Base-by-base conservation (phyloP, 257 asterid genomes). In the Jasminum sambac region DNA sequence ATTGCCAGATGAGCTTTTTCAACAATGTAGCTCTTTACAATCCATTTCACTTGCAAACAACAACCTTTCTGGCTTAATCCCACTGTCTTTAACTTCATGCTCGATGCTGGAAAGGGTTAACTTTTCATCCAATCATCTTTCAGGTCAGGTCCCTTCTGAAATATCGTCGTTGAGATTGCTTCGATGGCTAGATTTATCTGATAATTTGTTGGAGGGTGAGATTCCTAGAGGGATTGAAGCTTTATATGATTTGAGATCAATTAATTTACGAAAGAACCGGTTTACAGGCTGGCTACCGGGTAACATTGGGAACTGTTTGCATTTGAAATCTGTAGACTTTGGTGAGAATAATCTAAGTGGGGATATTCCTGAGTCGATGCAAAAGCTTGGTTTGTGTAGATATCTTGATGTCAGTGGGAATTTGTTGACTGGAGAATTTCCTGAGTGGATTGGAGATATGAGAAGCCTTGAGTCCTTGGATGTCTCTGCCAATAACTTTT, bases 381-480 rank as follows among this genome's bases (percentile, higher is more conserved):
- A 79, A 39, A 88, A 84, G 57, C 85, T 88, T 21, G 75, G 73
- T 11, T 61, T 74, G 13, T 86, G 92, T 62, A 84, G 78, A 37
- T 74, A 63, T 71, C 79, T 92, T 67, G 84, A 80, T 78, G 64
- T 88, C 64, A 77, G 85, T 59, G 73, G 65, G 67, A 92, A 92
- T 83, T 70, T 23, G 6, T 80, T 92, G 44, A 64, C 81, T 0
- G 95, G 94, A 21, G 87, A 80, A 13, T 69, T 90, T 44, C 96
- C 94, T 23, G 90, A 84, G 57, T 92, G 98, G 98, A 78, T 92
- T 64, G 91, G 87, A 24, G 90, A 86, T 48, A 82, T 89, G 96
- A 83, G 75, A 68, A 86, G 89, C 79, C 72, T 89, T 12, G 85
- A 83, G 72, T 77, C 76, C 73, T 69, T 90, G 78, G 89, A 90